Evolutionary conservation across 1,284 basidiomycete species (phyloP).

Genomic region (Apiotrichum montevideense): DNA sequence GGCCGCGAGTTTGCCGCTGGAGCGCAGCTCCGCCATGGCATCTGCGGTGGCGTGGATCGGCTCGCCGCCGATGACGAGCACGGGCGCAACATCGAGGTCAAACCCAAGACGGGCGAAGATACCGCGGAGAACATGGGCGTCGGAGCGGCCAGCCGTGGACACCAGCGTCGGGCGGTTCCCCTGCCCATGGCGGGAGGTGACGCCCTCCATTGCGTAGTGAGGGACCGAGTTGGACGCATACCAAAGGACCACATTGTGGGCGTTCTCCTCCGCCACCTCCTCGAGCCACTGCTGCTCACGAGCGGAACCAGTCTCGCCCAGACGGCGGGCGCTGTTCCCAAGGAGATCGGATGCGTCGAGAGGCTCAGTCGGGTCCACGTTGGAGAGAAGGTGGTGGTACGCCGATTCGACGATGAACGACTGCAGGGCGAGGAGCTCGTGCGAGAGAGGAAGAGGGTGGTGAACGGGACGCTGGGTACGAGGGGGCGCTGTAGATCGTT

Average conservation of each 20-base stretch:
- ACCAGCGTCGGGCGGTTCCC: constrained; percentile 23
- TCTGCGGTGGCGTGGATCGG: constrained; percentile 20
- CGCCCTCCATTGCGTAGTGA: constrained; percentile 26
- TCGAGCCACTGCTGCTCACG: constrained; percentile 25
- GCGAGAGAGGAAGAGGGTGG: constrained; percentile 32
- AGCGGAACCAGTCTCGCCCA: constrained; percentile 19
- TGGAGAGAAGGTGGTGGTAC: constrained; percentile 30
- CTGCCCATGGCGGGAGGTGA: constrained; percentile 24
- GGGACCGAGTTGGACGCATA: constrained; percentile 21
- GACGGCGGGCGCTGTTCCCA: constrained; percentile 22
- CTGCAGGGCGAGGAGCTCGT: constrained; percentile 46
- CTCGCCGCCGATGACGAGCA: constrained; percentile 34
- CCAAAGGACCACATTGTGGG: constrained; percentile 36
- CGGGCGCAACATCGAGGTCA: constrained; percentile 20
- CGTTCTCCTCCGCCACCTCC: constrained; percentile 27
- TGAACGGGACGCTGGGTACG: constrained; percentile 19
- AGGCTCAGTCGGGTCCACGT: constrained; percentile 27
- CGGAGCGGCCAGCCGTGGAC: constrained; percentile 22
- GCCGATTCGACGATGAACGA: constrained; percentile 37
- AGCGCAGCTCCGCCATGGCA: constrained; percentile 21
- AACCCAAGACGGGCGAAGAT: constrained; percentile 25
- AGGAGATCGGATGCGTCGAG: constrained; percentile 39
- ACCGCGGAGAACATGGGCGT: constrained; percentile 20
- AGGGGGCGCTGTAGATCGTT: constrained; percentile 8
- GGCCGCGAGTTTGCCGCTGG: constrained; percentile 20